Base-by-base conservation (phyloP, 306 rosid species). In the Vicia sativa region DNA sequence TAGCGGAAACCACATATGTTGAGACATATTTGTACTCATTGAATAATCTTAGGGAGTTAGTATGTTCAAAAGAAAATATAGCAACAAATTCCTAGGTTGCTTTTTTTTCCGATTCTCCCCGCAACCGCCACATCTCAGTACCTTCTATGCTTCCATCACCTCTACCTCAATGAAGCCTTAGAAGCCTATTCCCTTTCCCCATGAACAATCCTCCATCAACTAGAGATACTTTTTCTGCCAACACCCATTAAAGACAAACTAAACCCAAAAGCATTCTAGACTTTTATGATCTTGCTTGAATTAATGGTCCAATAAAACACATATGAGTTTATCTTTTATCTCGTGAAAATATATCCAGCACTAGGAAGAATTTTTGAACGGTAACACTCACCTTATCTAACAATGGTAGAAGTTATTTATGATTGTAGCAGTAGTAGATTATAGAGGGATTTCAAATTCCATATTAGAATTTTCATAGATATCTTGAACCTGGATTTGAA, bases 401-500 rank as follows among this genome's bases (percentile, higher is more conserved):
- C 7, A 29, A 29, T 5, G 7, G 44, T n/a, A n/a, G n/a, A n/a
- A n/a, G n/a, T n/a, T n/a, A n/a, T n/a, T n/a, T n/a, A n/a, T n/a
- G n/a, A n/a, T n/a, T n/a, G n/a, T n/a, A n/a, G n/a, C n/a, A n/a
- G n/a, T n/a, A n/a, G n/a, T n/a, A n/a, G n/a, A n/a, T n/a, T n/a
- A n/a, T n/a, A n/a, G n/a, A n/a, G n/a, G n/a, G n/a, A n/a, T n/a
- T n/a, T n/a, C n/a, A n/a, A n/a, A n/a, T n/a, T n/a, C n/a, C n/a
- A n/a, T n/a, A n/a, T n/a, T n/a, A n/a, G n/a, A n/a, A n/a, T n/a
- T n/a, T n/a, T n/a, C n/a, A n/a, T n/a, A n/a, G n/a, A n/a, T n/a
- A n/a, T 50, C 54, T 46, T 74, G 53, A 19, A 54, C 41, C 26
- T 49, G 37, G 13, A 63, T 37, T 78, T 42, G 13, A 16, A 57